Percentiles rank a stretch among this genome's conserved stretches.
Evolutionary conservation across 2,329 filamentous ascomycete genomes (phyloP).

Genomic region (Exophiala sideris): DNA sequence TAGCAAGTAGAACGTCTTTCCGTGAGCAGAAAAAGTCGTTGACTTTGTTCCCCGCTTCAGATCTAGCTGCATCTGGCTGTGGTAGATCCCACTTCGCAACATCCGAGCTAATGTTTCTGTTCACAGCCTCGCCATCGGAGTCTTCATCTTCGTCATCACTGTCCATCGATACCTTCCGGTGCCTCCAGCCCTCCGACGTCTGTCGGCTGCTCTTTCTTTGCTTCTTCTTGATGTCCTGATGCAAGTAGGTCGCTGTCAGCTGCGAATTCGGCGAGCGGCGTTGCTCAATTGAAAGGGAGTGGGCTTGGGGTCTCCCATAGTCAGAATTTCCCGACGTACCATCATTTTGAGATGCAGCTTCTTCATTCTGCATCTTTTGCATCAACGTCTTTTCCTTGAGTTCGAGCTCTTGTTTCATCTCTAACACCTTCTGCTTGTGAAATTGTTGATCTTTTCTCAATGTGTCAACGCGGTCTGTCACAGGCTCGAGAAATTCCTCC

Average conservation of each 20-base stretch:
- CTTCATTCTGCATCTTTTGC: slow-evolving; percentile 9
- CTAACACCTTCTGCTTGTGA: slow-evolving; percentile 20
- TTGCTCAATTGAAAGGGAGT: neutral
- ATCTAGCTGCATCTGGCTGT: neutral
- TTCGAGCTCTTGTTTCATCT: slow-evolving; percentile 24
- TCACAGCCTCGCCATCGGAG: neutral
- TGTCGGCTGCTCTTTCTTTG: slow-evolving; percentile 3
- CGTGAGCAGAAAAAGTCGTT: slow-evolving; percentile 2
- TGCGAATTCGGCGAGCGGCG: slow-evolving; percentile 8
- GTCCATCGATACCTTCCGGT: slow-evolving; percentile 16
- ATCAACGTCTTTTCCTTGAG: slow-evolving; percentile 20
- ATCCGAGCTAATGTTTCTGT: neutral
- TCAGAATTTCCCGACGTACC: slow-evolving; percentile 25
- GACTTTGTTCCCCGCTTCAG: neutral
- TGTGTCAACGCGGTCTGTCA: slow-evolving; percentile 25
- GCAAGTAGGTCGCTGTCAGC: slow-evolving; percentile 16
- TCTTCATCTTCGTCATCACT: slow-evolving; percentile 21
- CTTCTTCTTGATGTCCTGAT: slow-evolving; percentile 22
- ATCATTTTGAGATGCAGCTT: slow-evolving; percentile 11
- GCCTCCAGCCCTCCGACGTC: slow-evolving; percentile 9
- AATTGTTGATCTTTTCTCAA: slow-evolving; percentile 27
- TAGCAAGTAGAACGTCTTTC: slow-evolving; percentile 7
- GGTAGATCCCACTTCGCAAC: neutral
- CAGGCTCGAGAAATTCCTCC: slow-evolving; percentile 35
- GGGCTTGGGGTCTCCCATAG: slow-evolving; percentile 5